Base-by-base conservation (phyloP, 2,329 filamentous ascomycete species). In the Xylariaceae sp. region DNA sequence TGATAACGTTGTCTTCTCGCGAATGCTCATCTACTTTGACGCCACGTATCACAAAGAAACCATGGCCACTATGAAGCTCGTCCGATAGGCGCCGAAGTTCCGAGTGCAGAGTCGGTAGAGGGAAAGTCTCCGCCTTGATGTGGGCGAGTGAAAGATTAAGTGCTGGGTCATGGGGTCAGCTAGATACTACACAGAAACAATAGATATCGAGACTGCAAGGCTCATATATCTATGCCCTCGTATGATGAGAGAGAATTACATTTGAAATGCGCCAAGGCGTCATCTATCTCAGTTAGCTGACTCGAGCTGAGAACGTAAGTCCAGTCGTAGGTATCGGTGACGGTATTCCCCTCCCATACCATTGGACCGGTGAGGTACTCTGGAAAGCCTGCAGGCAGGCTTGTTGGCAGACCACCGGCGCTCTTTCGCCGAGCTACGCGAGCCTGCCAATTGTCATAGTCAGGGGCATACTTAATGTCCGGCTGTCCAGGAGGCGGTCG, bases 31-130 rank as follows among this genome's bases (percentile, higher is more conserved):
- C 72, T 0, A 83, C 76, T 1, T 75, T 73, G 1, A 87, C 62
- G 6, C 84, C 84, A 2, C 81, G 77, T 14, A 87, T 63, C 2
- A 85, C 81, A 44, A 80, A 80, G 69, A 87, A 85, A 2, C 84
- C 84, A 45, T 78, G 75, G 2, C 82, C 81, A 28, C 71, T 66
- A 62, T 85, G 81, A 1, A 86, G 64, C 52, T 84, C 80, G 10
- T 69, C 60, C 0, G 81, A 82, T 10, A 84, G 64, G 0, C 67
- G 66, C 3, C 81, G 76, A 2, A 87, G 72, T 11, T 71, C 71
- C 0, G 65, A 45, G 53, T 79, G 77, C 0, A 86, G 68, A 0
- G 62, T 74, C 0, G 79, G 78, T 0, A 86, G 67, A 0, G 81
- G 80, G 40, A 86, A 86, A 0, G 75, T 83, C 3, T 74, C 70